Base-by-base conservation (phyloP, 306 rosid species). In the Biancaea sappan region DNA sequence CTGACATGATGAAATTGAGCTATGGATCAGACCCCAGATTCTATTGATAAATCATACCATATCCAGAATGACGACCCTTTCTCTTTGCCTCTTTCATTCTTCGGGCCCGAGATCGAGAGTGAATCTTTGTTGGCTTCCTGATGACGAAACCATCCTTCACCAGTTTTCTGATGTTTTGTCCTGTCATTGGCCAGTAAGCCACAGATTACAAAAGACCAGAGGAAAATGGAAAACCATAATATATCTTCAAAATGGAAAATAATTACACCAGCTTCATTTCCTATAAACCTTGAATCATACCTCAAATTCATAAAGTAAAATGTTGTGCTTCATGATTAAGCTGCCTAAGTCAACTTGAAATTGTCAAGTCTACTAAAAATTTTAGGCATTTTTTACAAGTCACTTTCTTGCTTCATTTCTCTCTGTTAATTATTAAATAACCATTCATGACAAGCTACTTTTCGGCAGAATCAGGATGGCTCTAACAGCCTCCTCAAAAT, bases 81-180 rank as follows among this genome's bases (percentile, higher is more conserved):
- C 86, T 73, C 80, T 82, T 82, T 19, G 86, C 83, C 70, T 82
- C 86, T 75, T 82, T 82, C 86, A 82, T 82, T 75, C 83, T 46
- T 3, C 81, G 80, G 24, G 86, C 86, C 2, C 86, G 78, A 3
- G 86, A 82, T 2, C 86, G 60, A 22, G 83, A 82, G 71, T 78
- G 86, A 78, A 82, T 82, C 80, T 82, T 82, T 24, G 86, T 82
- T 14, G 83, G 86, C 81, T 82, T 82, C 71, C 86, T 78, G 59
- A 82, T 82, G 46, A 81, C 66, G 8, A 81, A 81, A 4, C 82
- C 84, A 76, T 81, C 84, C 81, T 81, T 81, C 15, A 81, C 86
- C 57, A 82, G 51, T 65, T 82, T 82, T 62, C 86, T 54, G 34
- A 82, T 78, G 67, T 78, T 82, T 57, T 78, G 86, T n/a, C 81